phyloP scores from a whole-genome alignment of 2,329 filamentous ascomycete genomes.

The Trichothecium sympodiale region DNA sequence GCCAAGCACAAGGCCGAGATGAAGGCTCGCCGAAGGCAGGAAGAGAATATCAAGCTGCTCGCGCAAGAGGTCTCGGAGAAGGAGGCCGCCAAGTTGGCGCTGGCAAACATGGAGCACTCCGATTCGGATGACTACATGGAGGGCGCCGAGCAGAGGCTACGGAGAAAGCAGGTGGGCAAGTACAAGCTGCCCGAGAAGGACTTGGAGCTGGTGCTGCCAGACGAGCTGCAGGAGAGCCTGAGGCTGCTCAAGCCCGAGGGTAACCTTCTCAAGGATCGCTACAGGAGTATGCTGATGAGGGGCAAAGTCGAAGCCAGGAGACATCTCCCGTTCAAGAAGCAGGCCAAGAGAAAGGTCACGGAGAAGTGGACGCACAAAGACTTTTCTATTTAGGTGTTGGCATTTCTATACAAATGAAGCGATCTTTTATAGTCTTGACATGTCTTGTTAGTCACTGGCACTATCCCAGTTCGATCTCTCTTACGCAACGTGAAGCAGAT shows the following conservation, averaged over 20 bases:
- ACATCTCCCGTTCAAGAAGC: slow-evolving; percentile 69
- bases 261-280: slow-evolving; percentile 87
- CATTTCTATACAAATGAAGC: too few species aligned
- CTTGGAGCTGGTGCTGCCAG: slow-evolving; percentile 68
- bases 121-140: slow-evolving; percentile 39
- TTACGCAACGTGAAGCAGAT: too few species aligned
- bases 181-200: slow-evolving; percentile 64
- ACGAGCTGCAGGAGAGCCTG: slow-evolving; percentile 75
- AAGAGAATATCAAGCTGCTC: slow-evolving; percentile 60
- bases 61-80: slow-evolving; percentile 49
- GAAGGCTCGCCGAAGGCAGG: slow-evolving; percentile 63
- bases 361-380: slow-evolving; percentile 99
- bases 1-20: slow-evolving; percentile 66
- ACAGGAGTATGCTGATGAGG: slow-evolving; percentile 76
- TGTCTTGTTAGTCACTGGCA: too few species aligned
- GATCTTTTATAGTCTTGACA: too few species aligned
- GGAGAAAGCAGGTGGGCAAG: slow-evolving; percentile 65
- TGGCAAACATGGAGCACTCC: slow-evolving; percentile 23
- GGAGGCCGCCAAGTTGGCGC: slow-evolving; percentile 34
- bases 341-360: slow-evolving; percentile 67
- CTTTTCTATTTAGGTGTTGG: slow-evolving; percentile 36
- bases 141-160: slow-evolving; percentile 51
- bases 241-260: slow-evolving; percentile 83
- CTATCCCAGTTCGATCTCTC: too few species aligned
- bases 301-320: slow-evolving; percentile 81